phyloP scores from a whole-genome alignment of 371 early-diverging fungal species.

The Mortierella sp. region DNA sequence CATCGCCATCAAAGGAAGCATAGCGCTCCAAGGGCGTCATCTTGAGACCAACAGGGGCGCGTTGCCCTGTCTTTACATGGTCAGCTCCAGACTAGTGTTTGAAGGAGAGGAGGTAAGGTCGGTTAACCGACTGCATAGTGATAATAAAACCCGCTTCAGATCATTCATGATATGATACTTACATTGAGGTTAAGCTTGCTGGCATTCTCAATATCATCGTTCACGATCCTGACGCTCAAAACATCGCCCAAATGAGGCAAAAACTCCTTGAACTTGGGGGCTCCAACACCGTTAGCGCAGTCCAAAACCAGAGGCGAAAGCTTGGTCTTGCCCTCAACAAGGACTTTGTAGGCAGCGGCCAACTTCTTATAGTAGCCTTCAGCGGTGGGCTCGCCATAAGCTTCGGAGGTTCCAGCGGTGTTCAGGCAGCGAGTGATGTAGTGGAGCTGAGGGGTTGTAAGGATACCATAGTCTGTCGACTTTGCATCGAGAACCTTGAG shows the following conservation, averaged over 20 bases:
- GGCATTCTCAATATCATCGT: slow-evolving; percentile 75
- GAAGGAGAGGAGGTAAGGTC: not conserved
- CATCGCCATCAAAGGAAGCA: slow-evolving; percentile 98
- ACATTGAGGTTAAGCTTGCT: slow-evolving; percentile 90
- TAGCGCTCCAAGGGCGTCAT: slow-evolving; percentile 78
- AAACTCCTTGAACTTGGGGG: slow-evolving; percentile 89
- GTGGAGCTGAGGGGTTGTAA: slow-evolving; percentile 98
- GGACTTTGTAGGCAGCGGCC: slow-evolving; percentile 81
- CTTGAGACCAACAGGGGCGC: slow-evolving; percentile 78
- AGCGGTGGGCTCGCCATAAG: slow-evolving; percentile 94
- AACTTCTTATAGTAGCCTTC: slow-evolving; percentile 95
- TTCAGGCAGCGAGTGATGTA: slow-evolving; percentile 94
- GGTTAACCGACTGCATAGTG: not conserved
- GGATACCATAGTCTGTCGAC: slow-evolving; percentile 87
- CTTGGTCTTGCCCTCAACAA: slow-evolving; percentile 82
- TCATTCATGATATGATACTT: slow-evolving; percentile 33
- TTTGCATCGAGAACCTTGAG: slow-evolving; percentile 79
- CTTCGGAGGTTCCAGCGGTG: slow-evolving; percentile 78
- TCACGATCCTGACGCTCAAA: slow-evolving; percentile 75
- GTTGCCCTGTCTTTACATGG: slow-evolving; percentile 94
- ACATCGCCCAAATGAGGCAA: slow-evolving; percentile 74
- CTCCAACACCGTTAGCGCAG: slow-evolving; percentile 98
- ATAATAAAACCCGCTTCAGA: not conserved
- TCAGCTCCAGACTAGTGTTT: slow-evolving; percentile 94
- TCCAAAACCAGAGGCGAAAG: slow-evolving; percentile 86